phyloP scores from a whole-genome alignment of 208 protist genomes.

The Herpetomonas samuelpessoai region DNA sequence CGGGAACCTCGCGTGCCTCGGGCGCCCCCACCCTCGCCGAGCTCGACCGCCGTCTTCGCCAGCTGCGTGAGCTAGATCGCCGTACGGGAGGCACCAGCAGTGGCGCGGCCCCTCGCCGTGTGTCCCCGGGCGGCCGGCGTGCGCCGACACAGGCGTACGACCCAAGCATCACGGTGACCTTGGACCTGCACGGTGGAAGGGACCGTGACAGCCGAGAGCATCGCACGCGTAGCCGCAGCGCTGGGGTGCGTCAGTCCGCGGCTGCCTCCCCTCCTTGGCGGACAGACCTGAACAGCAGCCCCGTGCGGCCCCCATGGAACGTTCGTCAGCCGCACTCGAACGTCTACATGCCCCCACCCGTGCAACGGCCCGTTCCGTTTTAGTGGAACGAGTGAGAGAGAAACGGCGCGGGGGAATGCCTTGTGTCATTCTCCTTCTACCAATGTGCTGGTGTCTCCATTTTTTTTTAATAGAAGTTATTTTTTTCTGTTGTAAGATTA shows the following conservation, averaged over 20 bases:
- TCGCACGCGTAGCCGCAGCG: neutral
- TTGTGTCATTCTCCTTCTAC: conserved; percentile 7
- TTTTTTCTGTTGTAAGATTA: conserved; percentile 6
- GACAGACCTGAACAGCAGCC: conserved; percentile 58
- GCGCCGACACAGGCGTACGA: conserved; percentile 9
- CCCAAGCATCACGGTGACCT: conserved; percentile 22
- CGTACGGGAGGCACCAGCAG: conserved; percentile 1
- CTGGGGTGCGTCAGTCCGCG: neutral
- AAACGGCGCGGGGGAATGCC: neutral
- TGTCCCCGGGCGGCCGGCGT: neutral
- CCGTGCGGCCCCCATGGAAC: conserved; percentile 57
- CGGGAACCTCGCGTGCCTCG: neutral
- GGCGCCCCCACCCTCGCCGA: neutral
- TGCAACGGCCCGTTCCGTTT: neutral
- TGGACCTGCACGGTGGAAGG: conserved; percentile 11
- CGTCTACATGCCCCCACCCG: conserved; percentile 5
- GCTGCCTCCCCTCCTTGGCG: conserved; percentile 60
- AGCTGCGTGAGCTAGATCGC: conserved; percentile 29
- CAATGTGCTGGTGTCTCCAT: too few relatives aligned
- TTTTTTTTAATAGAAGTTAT: conserved; percentile 1
- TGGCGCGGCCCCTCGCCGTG: neutral
- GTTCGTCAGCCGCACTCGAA: conserved; percentile 42
- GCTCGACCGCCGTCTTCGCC: conserved; percentile 35
- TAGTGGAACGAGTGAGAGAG: neutral
- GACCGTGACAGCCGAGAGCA: neutral